Conservation (phyloP, 2,329 filamentous ascomycete species). For the Fonsecaea nubica region DNA sequence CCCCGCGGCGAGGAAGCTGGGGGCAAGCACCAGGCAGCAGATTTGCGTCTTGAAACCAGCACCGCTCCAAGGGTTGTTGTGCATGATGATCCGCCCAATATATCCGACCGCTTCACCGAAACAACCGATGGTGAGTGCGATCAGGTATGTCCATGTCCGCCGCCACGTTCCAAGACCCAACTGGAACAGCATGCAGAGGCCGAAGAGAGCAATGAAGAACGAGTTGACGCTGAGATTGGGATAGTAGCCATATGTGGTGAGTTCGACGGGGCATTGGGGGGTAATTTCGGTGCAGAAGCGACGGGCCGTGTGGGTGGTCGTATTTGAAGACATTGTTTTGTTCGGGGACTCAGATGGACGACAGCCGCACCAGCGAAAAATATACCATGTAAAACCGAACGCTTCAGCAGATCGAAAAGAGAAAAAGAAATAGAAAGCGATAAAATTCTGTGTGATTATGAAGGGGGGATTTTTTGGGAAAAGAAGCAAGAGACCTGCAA, state of each 20-base stretch:
- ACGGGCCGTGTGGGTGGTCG: slow-evolving; percentile 20
- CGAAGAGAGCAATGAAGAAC: slow-evolving; percentile 63
- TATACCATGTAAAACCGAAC: slow-evolving; percentile 51
- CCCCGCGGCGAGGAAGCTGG: slow-evolving; percentile 62
- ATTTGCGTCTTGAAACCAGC: slow-evolving; percentile 59
- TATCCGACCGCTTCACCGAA: slow-evolving; percentile 64
- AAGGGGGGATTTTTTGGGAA: not conserved
- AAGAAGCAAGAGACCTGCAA: not conserved
- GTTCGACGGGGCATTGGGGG: slow-evolving; percentile 52
- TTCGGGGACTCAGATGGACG: not conserved
- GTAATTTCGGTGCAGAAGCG: slow-evolving; percentile 46
- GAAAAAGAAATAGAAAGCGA: slow-evolving; percentile 57
- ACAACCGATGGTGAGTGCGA: slow-evolving; percentile 55
- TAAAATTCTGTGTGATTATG: not conserved
- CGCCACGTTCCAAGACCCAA: slow-evolving; percentile 57
- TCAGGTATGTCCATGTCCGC: slow-evolving; percentile 63
- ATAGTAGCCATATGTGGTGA: slow-evolving; percentile 61
- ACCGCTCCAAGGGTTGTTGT: slow-evolving; percentile 61
- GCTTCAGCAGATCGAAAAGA: slow-evolving; percentile 65
- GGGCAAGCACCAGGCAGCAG: slow-evolving; percentile 62
- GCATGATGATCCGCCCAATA: slow-evolving; percentile 60
- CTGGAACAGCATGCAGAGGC: slow-evolving; percentile 56
- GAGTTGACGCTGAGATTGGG: slow-evolving; percentile 61
- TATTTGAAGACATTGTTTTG: slow-evolving; percentile 26
- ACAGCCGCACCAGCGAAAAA: not conserved